These are phyloP conservation scores for Pestalotiopsis sp. DNA, from an alignment of 2,329 filamentous ascomycete genomes.

Conservation along the genomic window DNA sequence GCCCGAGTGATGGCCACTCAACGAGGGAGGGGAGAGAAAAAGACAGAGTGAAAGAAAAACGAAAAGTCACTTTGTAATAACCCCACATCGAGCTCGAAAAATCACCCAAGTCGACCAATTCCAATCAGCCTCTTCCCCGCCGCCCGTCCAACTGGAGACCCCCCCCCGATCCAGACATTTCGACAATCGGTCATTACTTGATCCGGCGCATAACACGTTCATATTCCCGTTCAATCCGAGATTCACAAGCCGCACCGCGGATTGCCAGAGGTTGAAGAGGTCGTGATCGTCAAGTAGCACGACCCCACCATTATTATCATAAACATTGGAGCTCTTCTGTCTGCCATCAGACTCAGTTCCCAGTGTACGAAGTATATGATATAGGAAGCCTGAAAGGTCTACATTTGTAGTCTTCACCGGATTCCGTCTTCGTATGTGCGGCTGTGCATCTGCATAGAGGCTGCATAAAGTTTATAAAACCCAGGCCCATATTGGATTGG, in stretches of 20 bases:
- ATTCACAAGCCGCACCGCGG: neutral
- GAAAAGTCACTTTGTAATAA: neutral
- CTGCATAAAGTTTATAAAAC: conserved; percentile 1
- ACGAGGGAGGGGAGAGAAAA: neutral
- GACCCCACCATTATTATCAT: neutral
- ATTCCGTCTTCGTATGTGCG: neutral
- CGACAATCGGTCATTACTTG: neutral
- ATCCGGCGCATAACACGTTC: neutral
- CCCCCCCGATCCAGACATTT: neutral
- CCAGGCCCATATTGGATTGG: neutral
- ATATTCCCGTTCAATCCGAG: neutral
- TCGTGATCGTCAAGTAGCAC: neutral
- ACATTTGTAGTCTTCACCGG: neutral
- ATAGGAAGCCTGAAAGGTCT: neutral
- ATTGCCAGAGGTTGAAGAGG: neutral
- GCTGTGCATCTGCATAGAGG: conserved; percentile 5
- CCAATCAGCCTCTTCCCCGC: neutral
- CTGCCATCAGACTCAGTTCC: neutral
- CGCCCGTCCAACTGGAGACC: neutral
- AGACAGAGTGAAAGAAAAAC: neutral
- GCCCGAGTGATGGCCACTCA: conserved; percentile 8
- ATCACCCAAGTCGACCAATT: neutral
- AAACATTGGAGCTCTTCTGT: neutral
- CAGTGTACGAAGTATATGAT: neutral
- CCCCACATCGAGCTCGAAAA: conserved; percentile 3